Evolutionary conservation across 345 rosid species (phyloP), one percentile per base, ranked within the genome.

Genomic region (Raphanus raphanistrum): DNA sequence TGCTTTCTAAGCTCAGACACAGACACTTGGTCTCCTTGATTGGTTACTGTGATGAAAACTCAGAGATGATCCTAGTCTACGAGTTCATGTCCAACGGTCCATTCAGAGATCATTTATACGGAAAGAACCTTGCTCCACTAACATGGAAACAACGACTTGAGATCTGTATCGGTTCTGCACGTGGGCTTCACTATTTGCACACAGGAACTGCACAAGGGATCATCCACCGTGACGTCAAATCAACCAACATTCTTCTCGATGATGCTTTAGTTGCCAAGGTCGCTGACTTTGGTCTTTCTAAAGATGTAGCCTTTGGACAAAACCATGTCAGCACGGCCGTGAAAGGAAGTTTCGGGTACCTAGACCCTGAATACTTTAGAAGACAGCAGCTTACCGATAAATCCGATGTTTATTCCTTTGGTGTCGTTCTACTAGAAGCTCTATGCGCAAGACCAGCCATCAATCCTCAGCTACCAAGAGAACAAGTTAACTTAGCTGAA

Each of bases 261-360:
- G 55, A 50, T 50, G 55, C 55, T 50, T 50, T 50, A 50, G 55
- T 50, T 5, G 55, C 55, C 55, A 50, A 50, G 21, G 55, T 50
- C 55, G 55, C 55, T 50, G 55, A 50, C 55, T 50, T 50, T 50
- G 55, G 55, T 50, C 55, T 50, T n/a, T 50, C 55, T 50, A 50
- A 50, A n/a, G 55, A 50, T 5, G 55, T 50, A 50, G 55, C 55
- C 17, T 50, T 50, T 2, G 55, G 55, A 50, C 55, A 50, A 50
- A 50, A 50, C 55, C 55, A 50, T n/a, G 55, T 50, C 55, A 50
- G 55, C 55, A 50, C 55, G 55, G 55, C 55, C 55, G 55, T 50
- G 55, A 50, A 50, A 50, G 55, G 55, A 50, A 50, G 55, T n/a
- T 50, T 50, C 55, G 55, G 55, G 3, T 50, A 50, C 8, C 21